These are phyloP conservation scores for Saccharomycopsis malanga DNA, from an alignment of 805 yeast genomes.

Conservation along the genomic window DNA sequence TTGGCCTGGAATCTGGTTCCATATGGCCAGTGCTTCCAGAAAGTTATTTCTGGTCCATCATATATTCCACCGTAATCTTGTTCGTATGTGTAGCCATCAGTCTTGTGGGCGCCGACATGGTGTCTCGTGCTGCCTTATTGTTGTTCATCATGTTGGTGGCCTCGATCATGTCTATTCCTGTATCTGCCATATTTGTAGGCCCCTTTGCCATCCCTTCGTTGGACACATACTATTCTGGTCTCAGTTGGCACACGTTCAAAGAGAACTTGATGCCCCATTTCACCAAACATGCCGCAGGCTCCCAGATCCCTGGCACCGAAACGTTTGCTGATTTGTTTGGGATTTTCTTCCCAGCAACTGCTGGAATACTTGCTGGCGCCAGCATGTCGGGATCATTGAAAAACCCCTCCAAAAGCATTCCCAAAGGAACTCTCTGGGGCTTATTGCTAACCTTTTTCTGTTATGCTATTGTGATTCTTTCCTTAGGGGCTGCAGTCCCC, in stretches of 20 bases:
- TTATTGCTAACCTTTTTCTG: slow-evolving; percentile 66
- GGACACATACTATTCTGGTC: slow-evolving; percentile 54
- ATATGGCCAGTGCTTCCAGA: slow-evolving; percentile 55
- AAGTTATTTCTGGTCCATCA: slow-evolving; percentile 59
- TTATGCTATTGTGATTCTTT: slow-evolving; percentile 72
- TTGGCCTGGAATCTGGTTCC: slow-evolving; percentile 54
- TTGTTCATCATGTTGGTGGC: slow-evolving; percentile 58
- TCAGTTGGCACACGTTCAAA: slow-evolving; percentile 56
- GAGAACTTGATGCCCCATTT: slow-evolving; percentile 72
- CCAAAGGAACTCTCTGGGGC: slow-evolving; percentile 90
- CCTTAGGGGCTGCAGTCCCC: slow-evolving; percentile 76
- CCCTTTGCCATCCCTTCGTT: slow-evolving; percentile 54
- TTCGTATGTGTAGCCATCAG: slow-evolving; percentile 70
- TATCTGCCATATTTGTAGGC: slow-evolving; percentile 58
- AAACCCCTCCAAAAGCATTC: slow-evolving; percentile 83
- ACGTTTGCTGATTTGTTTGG: slow-evolving; percentile 85
- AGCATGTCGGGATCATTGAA: slow-evolving; percentile 93
- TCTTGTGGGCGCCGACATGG: slow-evolving; percentile 71
- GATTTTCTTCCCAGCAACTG: slow-evolving; percentile 95
- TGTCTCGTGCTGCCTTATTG: slow-evolving; percentile 74
- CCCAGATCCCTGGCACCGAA: slow-evolving; percentile 53
- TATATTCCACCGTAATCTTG: slow-evolving; percentile 65
- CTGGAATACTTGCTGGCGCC: slow-evolving; percentile 98
- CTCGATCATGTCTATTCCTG: slow-evolving; percentile 76
- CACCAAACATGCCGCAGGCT: slow-evolving; percentile 91